Base-by-base conservation (phyloP, 148 eudicot species). In the Nepenthes mirabilis region DNA sequence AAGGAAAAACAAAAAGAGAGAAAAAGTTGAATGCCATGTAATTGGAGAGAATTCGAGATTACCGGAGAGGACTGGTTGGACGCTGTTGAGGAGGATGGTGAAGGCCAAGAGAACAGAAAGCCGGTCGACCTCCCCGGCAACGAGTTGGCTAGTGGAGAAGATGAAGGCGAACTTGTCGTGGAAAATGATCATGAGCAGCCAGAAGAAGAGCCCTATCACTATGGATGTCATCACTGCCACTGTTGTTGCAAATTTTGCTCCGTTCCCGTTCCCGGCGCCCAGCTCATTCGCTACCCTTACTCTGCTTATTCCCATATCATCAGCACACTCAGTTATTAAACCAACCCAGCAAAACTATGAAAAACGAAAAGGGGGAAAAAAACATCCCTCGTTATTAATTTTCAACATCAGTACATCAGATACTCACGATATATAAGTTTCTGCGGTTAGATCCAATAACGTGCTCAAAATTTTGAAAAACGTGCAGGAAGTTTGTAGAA, bases 61-160 rank as follows among this genome's bases (percentile, higher is more conserved):
- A 82, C 81, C 87, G 2, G 87, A 82, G 53, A 82, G 87, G 62
- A 82, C 82, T 1, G 84, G 87, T 55, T 82, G 87, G 45, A 82
- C 64, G 49, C 87, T 79, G 61, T 82, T 82, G 76, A 82, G 75
- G 49, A 82, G 87, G 43, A 82, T 65, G 36, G 84, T 79, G 75
- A 82, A 79, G 37, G 82, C 82, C 37, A 82, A 73, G 32, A 82
- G 79, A 1, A 74, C 13, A 0, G 82, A 67, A 47, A 82, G 82
- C 52, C 72, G 57, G 60, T 75, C 70, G 11, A 82, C 87, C 12
- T 62, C 82, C 47, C 72, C 74, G 13, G 79, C 43, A 13, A 82
- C 82, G 0, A 64, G 75, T 43, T 62, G 53, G 53, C 84, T 79
- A 0, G 73, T 62, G 32, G 84, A 74, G 77, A 77, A 82, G 23